Base-by-base conservation (phyloP, 371 early-diverging fungal species). In the Mucor racemosus region DNA sequence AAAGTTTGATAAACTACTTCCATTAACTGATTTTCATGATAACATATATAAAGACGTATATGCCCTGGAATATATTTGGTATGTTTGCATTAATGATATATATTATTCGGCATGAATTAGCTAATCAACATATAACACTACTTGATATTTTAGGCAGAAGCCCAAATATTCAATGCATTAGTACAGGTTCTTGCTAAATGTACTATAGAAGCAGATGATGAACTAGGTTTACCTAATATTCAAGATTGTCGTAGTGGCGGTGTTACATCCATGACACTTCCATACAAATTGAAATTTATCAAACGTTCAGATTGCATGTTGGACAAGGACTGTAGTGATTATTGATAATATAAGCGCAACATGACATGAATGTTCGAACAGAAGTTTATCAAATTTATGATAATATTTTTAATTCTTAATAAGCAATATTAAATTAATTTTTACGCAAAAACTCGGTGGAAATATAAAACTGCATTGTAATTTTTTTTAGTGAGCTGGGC, bases 131-230 rank as follows among this genome's bases (percentile, higher is more conserved):
- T 33, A 35, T 11, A 13, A 35, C 2, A 17, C 8, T 36, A 36
- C 13, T 14, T 26, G 26, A 3, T 1, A 15, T 36, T 57, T 5
- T 57, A 57, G 39, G 50, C 68, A 21, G 64, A 65, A 58, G 35
- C 38, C 0, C 65, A 57, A 15, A 50, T 66, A 6, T 66, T 66
- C 39, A 50, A 17, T 35, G 42, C 59, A 3, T 62, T 71, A 41
- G 13, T 59, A 17, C 35, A 59, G 21, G 8, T 68, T 0, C 10
- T 68, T 41, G 26, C 59, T 5, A 14, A 54, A 21, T 58, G 59
- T 31, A 14, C 11, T 6, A 54, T 68, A 19, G 55, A 59, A n/a
- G 59, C 68, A 21, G 53, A 9, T 2, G 50, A 41, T 14, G 53
- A 59, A 15, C n/a, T 34, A 11, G 36, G 21, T 6, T 38, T 62